phyloP scores from a whole-genome alignment of 1,284 basidiomycete genomes.

The Hypsizygus ulmarius region DNA sequence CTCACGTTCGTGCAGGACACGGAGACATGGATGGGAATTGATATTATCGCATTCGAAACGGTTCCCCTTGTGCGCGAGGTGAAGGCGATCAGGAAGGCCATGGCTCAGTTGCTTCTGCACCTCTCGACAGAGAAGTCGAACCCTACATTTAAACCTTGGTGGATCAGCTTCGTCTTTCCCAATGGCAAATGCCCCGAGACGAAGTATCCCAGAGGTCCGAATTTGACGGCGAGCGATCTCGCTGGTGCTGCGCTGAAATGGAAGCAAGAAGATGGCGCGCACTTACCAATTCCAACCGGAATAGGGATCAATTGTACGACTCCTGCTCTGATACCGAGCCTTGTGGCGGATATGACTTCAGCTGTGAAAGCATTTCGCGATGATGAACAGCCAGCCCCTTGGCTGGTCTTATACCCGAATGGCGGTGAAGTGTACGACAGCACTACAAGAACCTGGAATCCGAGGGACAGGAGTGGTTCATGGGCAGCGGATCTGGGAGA shows the following conservation, averaged over 20 bases:
- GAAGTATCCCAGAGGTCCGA: conserved; percentile 21
- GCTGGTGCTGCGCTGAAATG: conserved; percentile 24
- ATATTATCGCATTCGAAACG: conserved; percentile 78
- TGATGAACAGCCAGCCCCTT: conserved; percentile 31
- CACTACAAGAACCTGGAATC: conserved; percentile 45
- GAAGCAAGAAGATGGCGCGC: conserved; percentile 2
- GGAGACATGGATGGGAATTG: conserved; percentile 55
- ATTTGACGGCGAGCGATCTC: conserved; percentile 22
- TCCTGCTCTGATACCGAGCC: conserved; percentile 32
- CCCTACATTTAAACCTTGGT: conserved; percentile 60
- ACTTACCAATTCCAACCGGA: conserved; percentile 38
- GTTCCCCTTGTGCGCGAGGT: conserved; percentile 70
- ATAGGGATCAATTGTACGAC: conserved; percentile 76
- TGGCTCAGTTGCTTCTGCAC: conserved; percentile 38
- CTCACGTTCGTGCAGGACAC: conserved; percentile 46
- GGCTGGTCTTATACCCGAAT: conserved; percentile 75
- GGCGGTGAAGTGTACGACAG: conserved; percentile 60
- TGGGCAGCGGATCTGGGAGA: conserved; percentile 47
- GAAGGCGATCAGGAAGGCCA: conserved; percentile 61
- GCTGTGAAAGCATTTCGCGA: conserved; percentile 20
- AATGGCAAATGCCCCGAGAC: conserved; percentile 50
- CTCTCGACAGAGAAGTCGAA: conserved; percentile 15
- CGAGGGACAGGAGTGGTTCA: conserved; percentile 16
- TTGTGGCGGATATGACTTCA: conserved; percentile 35
- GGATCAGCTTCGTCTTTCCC: conserved; percentile 74